Percentiles rank a stretch among this genome's conserved stretches.
Evolutionary conservation across 1,139 yeast species (phyloP).

Genomic region (Saccharomyces hybrid): DNA sequence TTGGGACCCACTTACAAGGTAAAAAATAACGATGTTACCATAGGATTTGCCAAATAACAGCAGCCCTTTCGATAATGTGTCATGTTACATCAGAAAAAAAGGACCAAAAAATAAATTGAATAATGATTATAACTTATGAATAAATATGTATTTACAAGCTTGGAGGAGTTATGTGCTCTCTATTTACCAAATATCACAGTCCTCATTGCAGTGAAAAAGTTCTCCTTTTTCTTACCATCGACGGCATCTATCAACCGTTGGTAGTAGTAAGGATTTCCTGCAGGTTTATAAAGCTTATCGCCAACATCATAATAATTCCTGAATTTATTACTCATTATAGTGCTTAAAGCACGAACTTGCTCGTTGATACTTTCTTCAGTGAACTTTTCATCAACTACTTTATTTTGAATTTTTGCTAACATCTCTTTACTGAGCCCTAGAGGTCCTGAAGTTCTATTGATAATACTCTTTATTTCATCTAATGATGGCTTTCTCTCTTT

Average conservation of each 20-base stretch:
- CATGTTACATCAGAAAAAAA: neutral
- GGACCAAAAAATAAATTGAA: neutral
- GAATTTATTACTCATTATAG: slow-evolving; percentile 54
- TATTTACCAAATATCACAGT: too few relatives aligned
- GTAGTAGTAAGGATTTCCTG: slow-evolving; percentile 79
- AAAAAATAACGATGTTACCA: neutral
- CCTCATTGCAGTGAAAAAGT: slow-evolving; percentile 53
- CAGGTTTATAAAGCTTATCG: slow-evolving; percentile 62
- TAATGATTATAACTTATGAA: neutral
- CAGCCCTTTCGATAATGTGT: too few relatives aligned
- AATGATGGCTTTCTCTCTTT: slow-evolving; percentile 31
- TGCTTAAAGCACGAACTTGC: slow-evolving; percentile 53
- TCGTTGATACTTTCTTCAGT: slow-evolving; percentile 48
- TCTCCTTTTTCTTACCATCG: slow-evolving; percentile 66
- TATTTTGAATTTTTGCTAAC: slow-evolving; percentile 34
- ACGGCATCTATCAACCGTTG: slow-evolving; percentile 62
- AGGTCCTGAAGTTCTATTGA: slow-evolving; percentile 31
- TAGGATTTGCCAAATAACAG: slow-evolving; percentile 2
- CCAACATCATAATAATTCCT: too few relatives aligned
- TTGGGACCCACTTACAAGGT: slow-evolving; percentile 32
- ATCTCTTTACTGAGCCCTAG: slow-evolving; percentile 29
- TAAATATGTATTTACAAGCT: too few relatives aligned
- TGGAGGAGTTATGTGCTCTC: too few relatives aligned
- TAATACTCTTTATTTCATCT: slow-evolving; percentile 31
- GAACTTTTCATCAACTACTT: slow-evolving; percentile 22